Evolutionary conservation across 495 filamentous ascomycete species (phyloP), one percentile per base, ranked within the genome.

Genomic region (Penicillium crystallinum): DNA sequence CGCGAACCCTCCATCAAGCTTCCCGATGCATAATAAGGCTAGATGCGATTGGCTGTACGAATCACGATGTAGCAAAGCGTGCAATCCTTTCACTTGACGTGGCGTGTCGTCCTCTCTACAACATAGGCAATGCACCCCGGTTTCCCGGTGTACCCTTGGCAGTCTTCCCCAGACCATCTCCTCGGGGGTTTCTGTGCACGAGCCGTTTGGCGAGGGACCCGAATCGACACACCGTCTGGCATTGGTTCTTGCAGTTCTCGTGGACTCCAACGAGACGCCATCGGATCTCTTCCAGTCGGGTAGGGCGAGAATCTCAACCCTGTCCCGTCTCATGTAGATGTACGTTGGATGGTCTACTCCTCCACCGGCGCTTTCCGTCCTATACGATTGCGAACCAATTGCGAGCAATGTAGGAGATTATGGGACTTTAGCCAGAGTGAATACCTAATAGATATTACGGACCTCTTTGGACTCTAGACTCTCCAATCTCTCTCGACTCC

Each of bases 371-470:
- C n/a, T n/a, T n/a, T n/a, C n/a, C n/a, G n/a, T n/a, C n/a, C n/a
- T n/a, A n/a, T n/a, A n/a, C n/a, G n/a, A n/a, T n/a, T 27, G n/a
- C 23, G 34, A 53, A 27, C 54, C 54, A 57, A 57, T 57, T 40
- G 37, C 38, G 19, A 22, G 19, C 50, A 22, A 8, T 33, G 38
- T 38, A 19, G 43, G 4, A 22, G 42, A 34, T 27, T 41, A 42
- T 34, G 47, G 47, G 9, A 29, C 9, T 48, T 8, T 43, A 17
- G 40, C 40, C 23, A 30, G 11, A 34, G 40, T 31, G 23, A 18
- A 34, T 50, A 41, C 29, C 47, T 33, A 40, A 49, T 33, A 50
- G 29, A 34, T 42, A 50, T 42, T 25, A 50, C 37, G 10, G 17
- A 22, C 48, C 19, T 42, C 27, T 18, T n/a, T n/a, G n/a, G n/a